These are phyloP conservation scores for Austroboletus eburneus DNA, from an alignment of 768 basidiomycete genomes.

Conservation along the genomic window DNA sequence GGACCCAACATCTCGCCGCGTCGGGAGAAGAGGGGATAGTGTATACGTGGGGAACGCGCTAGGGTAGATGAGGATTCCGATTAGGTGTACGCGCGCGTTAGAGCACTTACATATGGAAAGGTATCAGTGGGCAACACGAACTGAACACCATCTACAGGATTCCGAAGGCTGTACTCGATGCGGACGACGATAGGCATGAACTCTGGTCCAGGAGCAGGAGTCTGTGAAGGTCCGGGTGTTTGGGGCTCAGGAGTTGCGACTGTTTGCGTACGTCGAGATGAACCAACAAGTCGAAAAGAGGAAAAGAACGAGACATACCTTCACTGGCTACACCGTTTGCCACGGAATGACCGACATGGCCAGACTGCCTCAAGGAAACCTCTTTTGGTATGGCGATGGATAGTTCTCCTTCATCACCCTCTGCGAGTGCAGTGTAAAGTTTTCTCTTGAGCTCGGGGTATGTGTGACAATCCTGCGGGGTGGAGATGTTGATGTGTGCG, in stretches of 20 bases:
- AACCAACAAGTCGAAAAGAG: background rate
- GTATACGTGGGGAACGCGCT: slow-evolving; percentile 93
- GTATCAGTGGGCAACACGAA: slow-evolving; percentile 78
- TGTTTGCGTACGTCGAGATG: slow-evolving; percentile 20
- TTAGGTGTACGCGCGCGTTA: background rate
- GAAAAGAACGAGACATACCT: slow-evolving; percentile 36
- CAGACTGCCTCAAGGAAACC: slow-evolving; percentile 60
- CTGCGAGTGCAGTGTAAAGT: slow-evolving; percentile 85
- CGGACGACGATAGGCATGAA: slow-evolving; percentile 73
- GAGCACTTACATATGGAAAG: slow-evolving; percentile 73
- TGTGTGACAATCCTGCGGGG: slow-evolving; percentile 74
- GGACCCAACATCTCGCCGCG: slow-evolving; percentile 97
- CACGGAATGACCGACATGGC: slow-evolving; percentile 35
- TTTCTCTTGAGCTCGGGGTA: slow-evolving; percentile 93
- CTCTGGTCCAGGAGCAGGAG: slow-evolving; percentile 46
- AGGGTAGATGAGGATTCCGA: slow-evolving; percentile 15
- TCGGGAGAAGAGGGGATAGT: slow-evolving; percentile 85
- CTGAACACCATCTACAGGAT: slow-evolving; percentile 81
- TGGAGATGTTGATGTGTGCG: slow-evolving; percentile 58
- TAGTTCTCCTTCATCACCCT: slow-evolving; percentile 91
- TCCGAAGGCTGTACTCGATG: slow-evolving; percentile 76
- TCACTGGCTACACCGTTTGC: slow-evolving; percentile 49
- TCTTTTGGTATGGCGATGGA: slow-evolving; percentile 83
- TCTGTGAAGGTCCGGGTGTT: slow-evolving; percentile 47
- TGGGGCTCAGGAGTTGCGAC: slow-evolving; percentile 83